These are phyloP conservation scores for Lotus japonicus DNA, from an alignment of 306 rosid species.

Conservation along the genomic window DNA sequence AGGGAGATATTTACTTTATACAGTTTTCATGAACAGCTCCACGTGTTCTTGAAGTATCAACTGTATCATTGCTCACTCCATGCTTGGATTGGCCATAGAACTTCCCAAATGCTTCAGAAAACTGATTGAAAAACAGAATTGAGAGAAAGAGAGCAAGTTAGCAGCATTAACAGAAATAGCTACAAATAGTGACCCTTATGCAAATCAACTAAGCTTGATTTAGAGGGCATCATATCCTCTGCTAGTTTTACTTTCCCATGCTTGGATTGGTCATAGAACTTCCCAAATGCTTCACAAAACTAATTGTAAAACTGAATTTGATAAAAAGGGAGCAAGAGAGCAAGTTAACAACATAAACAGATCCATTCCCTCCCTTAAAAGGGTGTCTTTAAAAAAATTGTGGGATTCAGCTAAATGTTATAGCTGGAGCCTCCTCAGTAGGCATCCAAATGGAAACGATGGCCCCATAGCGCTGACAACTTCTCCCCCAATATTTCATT, in stretches of 20 bases:
- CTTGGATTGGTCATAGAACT: no score
- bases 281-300: no score
- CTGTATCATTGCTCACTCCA: conserved; percentile 50
- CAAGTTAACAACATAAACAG: no score
- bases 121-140: conserved; percentile 35
- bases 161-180: not conserved
- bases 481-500: not conserved
- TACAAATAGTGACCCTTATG: not conserved
- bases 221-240: not conserved
- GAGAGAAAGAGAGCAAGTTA: not conserved
- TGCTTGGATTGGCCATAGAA: conserved; percentile 72
- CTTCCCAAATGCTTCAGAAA: conserved; percentile 91
- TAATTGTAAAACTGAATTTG: no score
- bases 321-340: no score
- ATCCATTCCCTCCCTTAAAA: no score
- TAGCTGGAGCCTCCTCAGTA: not conserved
- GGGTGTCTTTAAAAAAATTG: not conserved
- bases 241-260: not conserved
- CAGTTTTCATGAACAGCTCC: conserved; percentile 81
- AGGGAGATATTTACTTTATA: conserved; percentile 51
- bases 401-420: not conserved
- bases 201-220: not conserved
- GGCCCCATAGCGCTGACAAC: not conserved
- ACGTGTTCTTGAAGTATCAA: conserved; percentile 65
- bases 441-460: not conserved